These are phyloP conservation scores for Crithidia thermophila DNA, from an alignment of 208 protist species.

Conservation along the genomic window DNA sequence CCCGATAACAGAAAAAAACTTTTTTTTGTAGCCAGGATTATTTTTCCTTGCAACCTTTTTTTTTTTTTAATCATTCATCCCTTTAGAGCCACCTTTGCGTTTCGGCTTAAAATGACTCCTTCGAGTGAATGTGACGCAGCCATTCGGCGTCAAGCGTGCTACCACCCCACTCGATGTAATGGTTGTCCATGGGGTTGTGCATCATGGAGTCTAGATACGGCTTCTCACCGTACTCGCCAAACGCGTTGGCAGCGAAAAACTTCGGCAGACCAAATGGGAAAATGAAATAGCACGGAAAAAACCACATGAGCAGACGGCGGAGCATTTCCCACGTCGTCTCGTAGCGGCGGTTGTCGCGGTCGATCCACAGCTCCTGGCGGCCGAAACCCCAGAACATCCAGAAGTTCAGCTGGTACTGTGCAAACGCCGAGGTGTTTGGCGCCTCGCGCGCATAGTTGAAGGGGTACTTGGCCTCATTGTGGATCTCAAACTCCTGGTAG, in stretches of 20 bases:
- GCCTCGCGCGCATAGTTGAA: constrained; percentile 88
- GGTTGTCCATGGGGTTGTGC: constrained; percentile 85
- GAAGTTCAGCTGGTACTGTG: constrained; percentile 87
- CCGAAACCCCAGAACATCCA: constrained; percentile 91
- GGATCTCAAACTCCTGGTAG: constrained; percentile 92
- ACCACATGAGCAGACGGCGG: constrained; percentile 82
- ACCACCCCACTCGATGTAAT: constrained; percentile 88
- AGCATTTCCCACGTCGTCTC: constrained; percentile 90
- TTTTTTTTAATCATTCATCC: neutral
- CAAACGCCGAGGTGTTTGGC: constrained; percentile 88
- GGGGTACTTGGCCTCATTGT: constrained; percentile 80
- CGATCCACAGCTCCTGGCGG: constrained; percentile 87
- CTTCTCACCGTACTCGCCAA: constrained; percentile 90
- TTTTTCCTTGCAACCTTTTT: no score
- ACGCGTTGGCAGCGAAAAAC: constrained; percentile 67
- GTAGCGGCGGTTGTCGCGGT: constrained; percentile 80
- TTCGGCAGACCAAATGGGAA: constrained; percentile 89
- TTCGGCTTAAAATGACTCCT: constrained; percentile 91
- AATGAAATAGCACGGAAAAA: constrained; percentile 88
- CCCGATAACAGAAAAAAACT: no score
- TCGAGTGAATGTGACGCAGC: constrained; percentile 89
- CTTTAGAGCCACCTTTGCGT: no score
- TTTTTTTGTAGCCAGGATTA: no score
- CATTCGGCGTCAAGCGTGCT: constrained; percentile 84
- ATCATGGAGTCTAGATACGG: constrained; percentile 80